A percentile compares a stretch with the other conserved stretches of the same genome.
These are phyloP conservation scores for Cryptomeria japonica DNA, from an alignment of 75 land plant species.

Conservation along the genomic window DNA sequence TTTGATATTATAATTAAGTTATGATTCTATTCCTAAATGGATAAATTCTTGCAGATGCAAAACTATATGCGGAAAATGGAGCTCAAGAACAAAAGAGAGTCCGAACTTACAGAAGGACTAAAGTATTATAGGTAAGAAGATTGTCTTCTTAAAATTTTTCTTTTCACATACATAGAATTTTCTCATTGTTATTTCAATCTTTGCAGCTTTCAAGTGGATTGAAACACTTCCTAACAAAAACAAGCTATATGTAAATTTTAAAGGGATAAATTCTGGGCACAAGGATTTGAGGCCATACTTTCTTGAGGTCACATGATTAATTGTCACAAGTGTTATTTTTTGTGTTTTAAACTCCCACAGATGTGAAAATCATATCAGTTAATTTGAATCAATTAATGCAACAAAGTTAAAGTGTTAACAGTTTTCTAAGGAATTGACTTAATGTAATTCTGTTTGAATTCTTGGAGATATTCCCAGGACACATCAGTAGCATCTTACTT, in stretches of 20 bases:
- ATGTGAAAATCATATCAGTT: background rate
- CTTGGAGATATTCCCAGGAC: background rate
- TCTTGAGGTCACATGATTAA: background rate
- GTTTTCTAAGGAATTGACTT: background rate
- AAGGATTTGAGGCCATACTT: background rate
- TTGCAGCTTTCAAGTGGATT: background rate
- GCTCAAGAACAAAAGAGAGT: constrained; percentile 70
- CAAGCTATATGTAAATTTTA: background rate
- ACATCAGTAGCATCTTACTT: background rate
- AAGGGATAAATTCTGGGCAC: background rate
- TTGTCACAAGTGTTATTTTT: background rate
- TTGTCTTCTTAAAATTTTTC: background rate
- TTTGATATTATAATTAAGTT: background rate
- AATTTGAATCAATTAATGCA: background rate
- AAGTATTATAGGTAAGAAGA: constrained; percentile 68
- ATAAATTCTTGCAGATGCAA: constrained; percentile 61
- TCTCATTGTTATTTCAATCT: background rate
- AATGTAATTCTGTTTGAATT: too few relatives aligned
- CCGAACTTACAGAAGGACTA: constrained; percentile 79
- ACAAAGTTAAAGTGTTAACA: background rate
- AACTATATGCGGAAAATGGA: constrained; percentile 75
- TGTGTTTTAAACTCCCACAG: background rate
- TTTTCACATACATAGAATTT: background rate
- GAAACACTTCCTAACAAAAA: background rate
- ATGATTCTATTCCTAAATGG: background rate